A percentile compares a stretch with the other conserved stretches of the same genome.
Conservation (phyloP, 2,329 filamentous ascomycete species). For the Nemania serpens region DNA sequence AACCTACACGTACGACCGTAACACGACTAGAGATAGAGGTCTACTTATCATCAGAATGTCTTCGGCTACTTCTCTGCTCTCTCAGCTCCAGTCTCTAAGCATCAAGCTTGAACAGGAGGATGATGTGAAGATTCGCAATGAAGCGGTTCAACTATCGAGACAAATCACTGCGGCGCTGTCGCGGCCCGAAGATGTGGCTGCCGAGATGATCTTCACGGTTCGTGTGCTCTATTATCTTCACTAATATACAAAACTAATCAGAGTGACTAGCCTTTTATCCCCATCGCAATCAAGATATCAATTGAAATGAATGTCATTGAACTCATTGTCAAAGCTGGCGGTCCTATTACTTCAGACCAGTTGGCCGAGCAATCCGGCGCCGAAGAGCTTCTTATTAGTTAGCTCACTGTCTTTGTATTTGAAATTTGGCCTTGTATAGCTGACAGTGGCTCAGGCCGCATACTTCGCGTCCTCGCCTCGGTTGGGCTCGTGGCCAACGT, state of each 20-base stretch:
- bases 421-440: background rate
- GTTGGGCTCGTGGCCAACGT: constrained; percentile 35
- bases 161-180: constrained; percentile 21
- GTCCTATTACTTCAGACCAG: constrained; percentile 29
- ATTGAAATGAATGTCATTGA: constrained; percentile 34
- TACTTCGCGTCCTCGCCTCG: constrained; percentile 33
- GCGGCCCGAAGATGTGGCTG: constrained; percentile 23
- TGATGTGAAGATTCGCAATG: constrained; percentile 14
- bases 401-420: background rate
- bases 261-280: constrained; percentile 29
- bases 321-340: constrained; percentile 21
- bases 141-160: constrained; percentile 22
- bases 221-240: background rate
- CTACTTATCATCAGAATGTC: constrained; percentile 1
- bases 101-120: constrained; percentile 1
- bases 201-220: constrained; percentile 29
- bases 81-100: constrained; percentile 2
- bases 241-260: background rate
- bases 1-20: background rate
- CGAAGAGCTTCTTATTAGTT: constrained; percentile 33
- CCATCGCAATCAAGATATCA: constrained; percentile 32
- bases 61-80: constrained; percentile 5
- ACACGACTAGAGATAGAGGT: background rate
- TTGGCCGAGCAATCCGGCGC: constrained; percentile 23
- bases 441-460: background rate